phyloP scores from a whole-genome alignment of 2,329 filamentous ascomycete genomes.

The Colletotrichum sublineola region DNA sequence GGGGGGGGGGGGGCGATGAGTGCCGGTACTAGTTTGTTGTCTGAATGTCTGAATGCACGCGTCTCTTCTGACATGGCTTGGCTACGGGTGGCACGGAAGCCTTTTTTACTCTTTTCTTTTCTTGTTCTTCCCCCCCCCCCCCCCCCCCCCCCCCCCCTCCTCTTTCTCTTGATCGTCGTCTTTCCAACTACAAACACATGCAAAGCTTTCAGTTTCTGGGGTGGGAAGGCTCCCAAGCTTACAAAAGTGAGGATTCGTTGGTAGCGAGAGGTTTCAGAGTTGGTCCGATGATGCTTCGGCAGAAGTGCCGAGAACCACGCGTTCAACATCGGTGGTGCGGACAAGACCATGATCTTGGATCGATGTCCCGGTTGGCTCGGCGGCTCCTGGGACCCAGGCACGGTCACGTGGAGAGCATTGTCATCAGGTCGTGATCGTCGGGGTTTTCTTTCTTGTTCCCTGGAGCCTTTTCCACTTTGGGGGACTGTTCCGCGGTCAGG shows the following conservation, averaged over 20 bases:
- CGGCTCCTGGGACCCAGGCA: neutral
- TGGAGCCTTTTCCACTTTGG: neutral
- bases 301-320: neutral
- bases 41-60: slow-evolving; percentile 5
- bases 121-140: too few relatives aligned
- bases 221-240: neutral
- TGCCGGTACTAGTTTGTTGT: slow-evolving; percentile 8
- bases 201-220: neutral
- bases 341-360: slow-evolving; percentile 15
- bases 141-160: too few relatives aligned
- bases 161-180: slow-evolving; percentile 39
- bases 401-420: neutral
- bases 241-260: neutral
- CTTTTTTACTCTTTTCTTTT: neutral
- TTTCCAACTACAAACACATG: slow-evolving; percentile 33
- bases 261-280: slow-evolving; percentile 20
- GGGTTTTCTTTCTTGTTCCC: slow-evolving; percentile 1
- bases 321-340: slow-evolving; percentile 46
- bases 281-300: neutral
- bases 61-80: slow-evolving; percentile 44
- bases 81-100: slow-evolving; percentile 46
- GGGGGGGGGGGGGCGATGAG: slow-evolving; percentile 1
- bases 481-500: neutral
- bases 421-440: neutral
- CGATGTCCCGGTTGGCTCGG: slow-evolving; percentile 16